Conservation (phyloP, 2,329 filamentous ascomycete genomes). For the Alternaria viburni region DNA sequence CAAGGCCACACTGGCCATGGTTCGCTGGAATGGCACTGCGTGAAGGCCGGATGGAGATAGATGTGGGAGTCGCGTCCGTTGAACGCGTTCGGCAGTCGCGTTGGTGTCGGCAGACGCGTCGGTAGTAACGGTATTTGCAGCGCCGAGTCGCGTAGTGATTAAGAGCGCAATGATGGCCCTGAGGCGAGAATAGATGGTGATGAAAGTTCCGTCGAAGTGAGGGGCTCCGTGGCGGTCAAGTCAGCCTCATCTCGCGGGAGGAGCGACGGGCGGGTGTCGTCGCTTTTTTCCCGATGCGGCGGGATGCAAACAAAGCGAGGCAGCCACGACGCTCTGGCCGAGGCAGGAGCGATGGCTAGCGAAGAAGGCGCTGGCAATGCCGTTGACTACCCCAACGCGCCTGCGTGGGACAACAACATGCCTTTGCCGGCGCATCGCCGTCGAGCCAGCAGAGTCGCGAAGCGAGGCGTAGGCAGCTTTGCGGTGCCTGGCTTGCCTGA, state of each 20-base stretch:
- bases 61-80: background rate
- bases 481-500: constrained; percentile 32
- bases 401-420: constrained; percentile 26
- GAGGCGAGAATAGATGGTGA: background rate
- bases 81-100: background rate
- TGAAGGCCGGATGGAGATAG: constrained; percentile 15
- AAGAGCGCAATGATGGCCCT: background rate
- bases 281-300: constrained; percentile 24
- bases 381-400: constrained; percentile 21
- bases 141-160: background rate
- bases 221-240: background rate
- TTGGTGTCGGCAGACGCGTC: background rate
- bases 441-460: constrained; percentile 10
- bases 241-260: constrained; percentile 14
- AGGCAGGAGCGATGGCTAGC: constrained; percentile 24
- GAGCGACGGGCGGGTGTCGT: constrained; percentile 11
- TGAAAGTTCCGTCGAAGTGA: background rate
- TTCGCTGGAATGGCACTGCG: constrained; percentile 17
- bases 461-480: constrained; percentile 9
- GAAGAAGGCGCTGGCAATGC: constrained; percentile 15
- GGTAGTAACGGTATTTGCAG: background rate
- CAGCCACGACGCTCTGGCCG: constrained; percentile 13
- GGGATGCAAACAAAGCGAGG: constrained; percentile 24
- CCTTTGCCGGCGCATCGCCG: constrained; percentile 21
- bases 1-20: constrained; percentile 17